These are phyloP conservation scores for Corylus americana DNA, from an alignment of 306 rosid species.

Conservation along the genomic window DNA sequence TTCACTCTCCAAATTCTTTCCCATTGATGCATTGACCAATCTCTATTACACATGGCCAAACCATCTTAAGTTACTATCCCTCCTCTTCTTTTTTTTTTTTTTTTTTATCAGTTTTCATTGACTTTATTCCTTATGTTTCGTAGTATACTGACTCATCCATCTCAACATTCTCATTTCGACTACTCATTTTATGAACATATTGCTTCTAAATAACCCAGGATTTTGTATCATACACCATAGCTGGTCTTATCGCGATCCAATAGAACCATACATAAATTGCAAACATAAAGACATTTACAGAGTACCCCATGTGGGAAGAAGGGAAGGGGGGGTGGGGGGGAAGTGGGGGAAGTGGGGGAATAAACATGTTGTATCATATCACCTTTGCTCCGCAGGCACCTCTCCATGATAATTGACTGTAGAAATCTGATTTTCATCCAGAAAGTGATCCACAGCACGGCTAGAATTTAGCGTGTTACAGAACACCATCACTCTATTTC, in stretches of 20 bases:
- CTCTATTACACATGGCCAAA: background rate
- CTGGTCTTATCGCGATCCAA: background rate
- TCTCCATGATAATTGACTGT: constrained; percentile 93
- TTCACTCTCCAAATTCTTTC: background rate
- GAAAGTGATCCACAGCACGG: constrained; percentile 99
- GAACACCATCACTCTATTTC: constrained; percentile 93
- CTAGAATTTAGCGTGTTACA: constrained; percentile 91
- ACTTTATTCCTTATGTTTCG: background rate
- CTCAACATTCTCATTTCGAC: background rate
- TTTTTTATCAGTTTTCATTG: no score
- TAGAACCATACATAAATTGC: background rate
- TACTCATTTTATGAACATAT: background rate
- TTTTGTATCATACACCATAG: background rate
- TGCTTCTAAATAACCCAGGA: background rate
- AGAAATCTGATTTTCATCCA: constrained; percentile 74
- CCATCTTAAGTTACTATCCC: no score
- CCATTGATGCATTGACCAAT: background rate
- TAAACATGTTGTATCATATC: constrained; percentile 19
- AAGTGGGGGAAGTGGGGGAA: background rate
- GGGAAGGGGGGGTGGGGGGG: background rate
- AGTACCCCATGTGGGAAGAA: background rate
- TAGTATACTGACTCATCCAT: background rate
- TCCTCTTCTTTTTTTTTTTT: no score
- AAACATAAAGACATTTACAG: background rate
- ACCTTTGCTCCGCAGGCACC: constrained; percentile 96